A percentile compares a stretch with the other conserved stretches of the same genome.
Conservation (phyloP, 768 basidiomycete genomes). For the Phanerochaete carnosa region DNA sequence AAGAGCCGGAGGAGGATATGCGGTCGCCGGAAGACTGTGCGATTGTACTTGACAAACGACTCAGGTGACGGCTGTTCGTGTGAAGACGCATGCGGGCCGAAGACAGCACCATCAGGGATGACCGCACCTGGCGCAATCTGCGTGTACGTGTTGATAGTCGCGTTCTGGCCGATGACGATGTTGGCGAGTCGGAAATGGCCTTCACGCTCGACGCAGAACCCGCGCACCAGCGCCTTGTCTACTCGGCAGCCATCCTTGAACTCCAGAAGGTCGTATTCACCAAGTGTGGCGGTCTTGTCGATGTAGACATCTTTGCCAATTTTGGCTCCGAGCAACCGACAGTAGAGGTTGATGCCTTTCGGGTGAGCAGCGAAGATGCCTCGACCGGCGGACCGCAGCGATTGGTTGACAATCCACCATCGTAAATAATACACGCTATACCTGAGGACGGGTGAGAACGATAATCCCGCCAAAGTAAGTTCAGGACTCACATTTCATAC, state of each 20-base stretch:
- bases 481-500: constrained; percentile 23
- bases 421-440: constrained; percentile 38
- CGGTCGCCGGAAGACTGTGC: constrained; percentile 33
- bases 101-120: constrained; percentile 35
- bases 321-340: constrained; percentile 42
- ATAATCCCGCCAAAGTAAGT: not conserved
- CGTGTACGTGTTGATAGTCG: constrained; percentile 42
- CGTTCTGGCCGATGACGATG: constrained; percentile 35
- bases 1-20: constrained; percentile 30
- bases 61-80: constrained; percentile 35
- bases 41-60: constrained; percentile 37
- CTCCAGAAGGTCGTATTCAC: constrained; percentile 43
- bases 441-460: not conserved
- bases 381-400: constrained; percentile 36
- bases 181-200: constrained; percentile 39
- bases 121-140: constrained; percentile 38
- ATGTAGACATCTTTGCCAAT: constrained; percentile 41
- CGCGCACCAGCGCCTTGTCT: constrained; percentile 37
- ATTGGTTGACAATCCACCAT: constrained; percentile 43
- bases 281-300: constrained; percentile 35
- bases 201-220: constrained; percentile 44
- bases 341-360: constrained; percentile 36
- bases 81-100: constrained; percentile 46
- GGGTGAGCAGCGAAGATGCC: constrained; percentile 41
- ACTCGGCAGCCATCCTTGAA: constrained; percentile 42